phyloP scores from a whole-genome alignment of 2,329 filamentous ascomycete genomes.

The Epichloe brachyelytri region DNA sequence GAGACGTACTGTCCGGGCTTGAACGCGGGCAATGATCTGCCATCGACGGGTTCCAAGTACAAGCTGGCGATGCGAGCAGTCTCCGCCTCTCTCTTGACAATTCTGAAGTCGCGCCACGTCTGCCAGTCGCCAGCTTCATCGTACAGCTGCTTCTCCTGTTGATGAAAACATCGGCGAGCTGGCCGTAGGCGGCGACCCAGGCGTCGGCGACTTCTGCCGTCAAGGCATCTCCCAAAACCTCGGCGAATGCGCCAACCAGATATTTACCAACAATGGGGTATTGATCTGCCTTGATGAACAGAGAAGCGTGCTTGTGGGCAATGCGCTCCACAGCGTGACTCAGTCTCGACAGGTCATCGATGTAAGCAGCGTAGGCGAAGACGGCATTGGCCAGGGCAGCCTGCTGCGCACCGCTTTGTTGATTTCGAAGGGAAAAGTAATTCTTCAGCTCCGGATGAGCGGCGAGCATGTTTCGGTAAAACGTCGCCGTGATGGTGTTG shows the following conservation, averaged over 20 bases:
- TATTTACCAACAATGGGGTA: constrained; percentile 58
- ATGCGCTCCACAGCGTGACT: constrained; percentile 50
- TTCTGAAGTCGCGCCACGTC: constrained; percentile 38
- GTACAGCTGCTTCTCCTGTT: constrained; percentile 50
- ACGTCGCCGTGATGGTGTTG: constrained; percentile 52
- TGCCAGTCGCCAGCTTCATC: constrained; percentile 31
- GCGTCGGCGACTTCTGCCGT: constrained; percentile 55
- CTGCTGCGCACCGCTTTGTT: constrained; percentile 54
- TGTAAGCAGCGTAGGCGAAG: constrained; percentile 58
- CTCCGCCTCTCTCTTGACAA: constrained; percentile 49
- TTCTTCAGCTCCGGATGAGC: constrained; percentile 54
- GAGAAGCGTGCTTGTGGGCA: constrained; percentile 61
- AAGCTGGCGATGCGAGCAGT: constrained; percentile 51
- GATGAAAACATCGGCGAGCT: constrained; percentile 61
- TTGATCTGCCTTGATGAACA: constrained; percentile 56
- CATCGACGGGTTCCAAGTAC: constrained; percentile 52
- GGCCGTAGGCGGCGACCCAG: constrained; percentile 59
- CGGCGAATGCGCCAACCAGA: constrained; percentile 53
- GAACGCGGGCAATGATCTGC: constrained; percentile 42
- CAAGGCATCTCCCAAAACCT: constrained; percentile 53
- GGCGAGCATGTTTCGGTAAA: constrained; percentile 56
- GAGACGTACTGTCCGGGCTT: constrained; percentile 64
- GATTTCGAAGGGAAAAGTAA: constrained; percentile 59
- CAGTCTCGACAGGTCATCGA: constrained; percentile 54
- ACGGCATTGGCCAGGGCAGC: constrained; percentile 57